Evolutionary conservation across 108 stramenopile genomes (phyloP), one percentile per base, ranked within the genome.

Genomic region (Skeletonema tropicum): DNA sequence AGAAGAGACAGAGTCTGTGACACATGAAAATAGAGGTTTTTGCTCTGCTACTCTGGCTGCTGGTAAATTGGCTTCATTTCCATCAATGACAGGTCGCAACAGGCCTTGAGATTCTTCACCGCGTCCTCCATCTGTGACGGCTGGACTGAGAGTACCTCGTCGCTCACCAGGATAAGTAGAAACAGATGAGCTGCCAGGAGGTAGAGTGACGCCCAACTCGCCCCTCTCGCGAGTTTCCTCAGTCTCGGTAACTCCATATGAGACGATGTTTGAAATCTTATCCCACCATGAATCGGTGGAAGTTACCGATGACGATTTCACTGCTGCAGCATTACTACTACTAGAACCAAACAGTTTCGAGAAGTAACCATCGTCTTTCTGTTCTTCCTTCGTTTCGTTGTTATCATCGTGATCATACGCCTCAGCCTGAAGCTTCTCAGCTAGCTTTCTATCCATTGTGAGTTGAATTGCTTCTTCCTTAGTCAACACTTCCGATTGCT

Each of bases 391-490:
- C 31, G 48, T 3, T 31, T 57, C 61, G 13, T 49, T 25, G 33
- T 48, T 62, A 13, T 66, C 69, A 39, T 75, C 36, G 76, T 85
- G 31, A 48, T 36, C 60, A 74, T 90, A 90, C 70, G 89, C 88
- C 73, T 94, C 89, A 41, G 84, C 86, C 83, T 92, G 91, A 60
- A 92, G 69, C 39, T 84, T 73, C 80, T 94, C 89, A 1, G 93
- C 93, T 64, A 94, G 57, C 72, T 91, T 83, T 31, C 85, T 69
- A 83, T 94, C 93, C 57, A 87, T 87, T 58, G 80, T 83, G 60
- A 91, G 15, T 79, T 92, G 93, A 10, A 86, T 81, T 15, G 89
- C 90, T 65, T 85, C 82, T 39, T 86, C 88, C 68, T 86, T 74
- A 6, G 87, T 73, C 60, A 82, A 67, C 7, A 83, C 88, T 2